Percentiles rank a stretch among this genome's conserved stretches.
phyloP scores from a whole-genome alignment of 2,329 filamentous ascomycete species.

The Aspergillus sp. region DNA sequence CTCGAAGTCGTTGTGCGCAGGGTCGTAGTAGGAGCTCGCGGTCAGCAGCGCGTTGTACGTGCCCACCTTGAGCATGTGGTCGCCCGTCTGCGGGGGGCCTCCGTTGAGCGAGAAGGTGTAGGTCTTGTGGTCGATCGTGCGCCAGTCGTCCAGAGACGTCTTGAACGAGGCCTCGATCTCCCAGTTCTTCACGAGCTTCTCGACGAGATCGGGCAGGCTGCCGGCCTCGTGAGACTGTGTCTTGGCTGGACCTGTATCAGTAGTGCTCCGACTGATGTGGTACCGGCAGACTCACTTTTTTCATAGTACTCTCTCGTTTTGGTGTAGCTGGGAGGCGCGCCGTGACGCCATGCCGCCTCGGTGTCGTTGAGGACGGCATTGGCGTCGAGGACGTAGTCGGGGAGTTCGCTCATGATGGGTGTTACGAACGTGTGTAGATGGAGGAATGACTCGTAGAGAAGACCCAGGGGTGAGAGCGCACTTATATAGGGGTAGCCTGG shows the following conservation, averaged over 20 bases:
- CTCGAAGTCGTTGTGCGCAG: constrained; percentile 60
- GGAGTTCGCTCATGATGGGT: constrained; percentile 24
- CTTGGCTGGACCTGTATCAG: constrained; percentile 49
- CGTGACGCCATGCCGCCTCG: constrained; percentile 60
- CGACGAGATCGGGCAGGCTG: constrained; percentile 60
- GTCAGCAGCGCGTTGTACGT: constrained; percentile 69
- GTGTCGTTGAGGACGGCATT: constrained; percentile 58
- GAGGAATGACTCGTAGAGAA: not conserved
- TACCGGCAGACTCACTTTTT: constrained; percentile 47
- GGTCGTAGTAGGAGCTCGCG: constrained; percentile 64
- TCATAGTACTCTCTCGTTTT: constrained; percentile 61
- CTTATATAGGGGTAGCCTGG: too few relatives aligned
- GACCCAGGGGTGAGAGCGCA: too few relatives aligned
- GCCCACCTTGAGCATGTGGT: constrained; percentile 66
- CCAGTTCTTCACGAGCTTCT: constrained; percentile 73
- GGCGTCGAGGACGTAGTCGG: constrained; percentile 60
- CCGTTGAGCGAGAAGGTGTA: constrained; percentile 67
- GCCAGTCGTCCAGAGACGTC: constrained; percentile 60
- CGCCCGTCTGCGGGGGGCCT: constrained; percentile 54
- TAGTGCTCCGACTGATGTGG: too few relatives aligned
- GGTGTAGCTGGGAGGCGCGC: constrained; percentile 61
- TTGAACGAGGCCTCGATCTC: constrained; percentile 71
- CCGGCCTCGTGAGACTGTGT: constrained; percentile 54
- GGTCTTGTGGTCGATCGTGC: constrained; percentile 59
- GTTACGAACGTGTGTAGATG: not conserved